A percentile compares a stretch with the other conserved stretches of the same genome.
phyloP scores from a whole-genome alignment of 106 monocot species.

The Platanthera zijinensis region DNA sequence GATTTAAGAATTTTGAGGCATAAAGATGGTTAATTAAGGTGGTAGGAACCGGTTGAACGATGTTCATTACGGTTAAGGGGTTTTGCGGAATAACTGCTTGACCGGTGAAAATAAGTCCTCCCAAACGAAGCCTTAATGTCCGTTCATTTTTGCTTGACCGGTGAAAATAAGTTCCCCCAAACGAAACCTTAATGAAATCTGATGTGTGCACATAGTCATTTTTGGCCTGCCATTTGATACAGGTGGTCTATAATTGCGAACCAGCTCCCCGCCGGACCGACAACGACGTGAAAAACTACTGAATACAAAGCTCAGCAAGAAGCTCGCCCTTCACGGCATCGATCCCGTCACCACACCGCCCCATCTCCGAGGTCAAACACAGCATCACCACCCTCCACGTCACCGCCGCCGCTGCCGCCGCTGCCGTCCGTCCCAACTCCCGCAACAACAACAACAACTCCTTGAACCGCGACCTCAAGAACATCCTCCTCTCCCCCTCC shows the following conservation, averaged over 20 bases:
- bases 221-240: too few relatives aligned
- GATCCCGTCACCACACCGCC: slow-evolving; percentile 96
- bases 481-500: slow-evolving; percentile 14
- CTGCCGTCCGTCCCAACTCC: background rate
- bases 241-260: slow-evolving; percentile 91
- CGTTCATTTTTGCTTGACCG: too few relatives aligned
- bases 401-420: background rate
- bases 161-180: too few relatives aligned
- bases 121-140: too few relatives aligned
- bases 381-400: slow-evolving; percentile 36
- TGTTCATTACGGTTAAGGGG: too few relatives aligned
- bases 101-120: too few relatives aligned
- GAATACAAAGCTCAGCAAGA: slow-evolving; percentile 89
- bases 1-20: too few relatives aligned
- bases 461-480: slow-evolving; percentile 35
- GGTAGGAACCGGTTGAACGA: too few relatives aligned
- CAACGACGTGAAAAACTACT: slow-evolving; percentile 80
- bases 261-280: slow-evolving; percentile 72
- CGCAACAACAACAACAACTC: background rate
- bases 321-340: slow-evolving; percentile 71
- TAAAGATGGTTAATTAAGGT: too few relatives aligned
- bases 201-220: too few relatives aligned
- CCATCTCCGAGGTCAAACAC: slow-evolving; percentile 58
- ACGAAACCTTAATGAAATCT: too few relatives aligned
- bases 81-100: too few relatives aligned